These are phyloP conservation scores for Boechera stricta DNA, from an alignment of 345 rosid species.

Conservation along the genomic window DNA sequence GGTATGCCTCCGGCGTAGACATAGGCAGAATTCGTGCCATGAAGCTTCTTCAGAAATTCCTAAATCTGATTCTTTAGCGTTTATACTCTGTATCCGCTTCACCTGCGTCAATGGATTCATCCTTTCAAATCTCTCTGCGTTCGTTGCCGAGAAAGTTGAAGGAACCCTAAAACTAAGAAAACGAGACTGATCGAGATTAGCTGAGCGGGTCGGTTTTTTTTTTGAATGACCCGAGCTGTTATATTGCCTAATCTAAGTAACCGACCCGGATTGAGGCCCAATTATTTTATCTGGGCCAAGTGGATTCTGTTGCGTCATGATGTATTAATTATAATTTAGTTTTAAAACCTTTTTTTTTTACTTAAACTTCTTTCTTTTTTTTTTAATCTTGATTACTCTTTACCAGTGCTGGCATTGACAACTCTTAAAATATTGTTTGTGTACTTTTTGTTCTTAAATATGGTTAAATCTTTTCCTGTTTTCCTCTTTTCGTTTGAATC, in stretches of 20 bases:
- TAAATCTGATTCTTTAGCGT: slow-evolving; percentile 72
- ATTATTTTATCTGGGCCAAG: background rate
- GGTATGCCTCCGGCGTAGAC: slow-evolving; percentile 84
- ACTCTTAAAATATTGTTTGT: too few species aligned
- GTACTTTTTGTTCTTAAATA: too few species aligned
- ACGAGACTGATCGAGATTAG: background rate
- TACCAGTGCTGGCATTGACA: too few species aligned
- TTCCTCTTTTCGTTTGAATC: too few species aligned
- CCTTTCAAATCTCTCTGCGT: slow-evolving; percentile 14
- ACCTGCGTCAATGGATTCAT: slow-evolving; percentile 92
- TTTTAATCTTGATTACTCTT: too few species aligned
- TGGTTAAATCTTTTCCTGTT: too few species aligned
- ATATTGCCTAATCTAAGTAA: background rate
- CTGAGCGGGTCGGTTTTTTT: slow-evolving; percentile 18
- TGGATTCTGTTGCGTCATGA: too few species aligned
- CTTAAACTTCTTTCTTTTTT: too few species aligned
- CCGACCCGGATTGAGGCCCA: slow-evolving; percentile 19
- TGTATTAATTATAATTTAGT: too few species aligned
- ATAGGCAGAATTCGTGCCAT: slow-evolving; percentile 92
- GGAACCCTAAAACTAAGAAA: background rate
- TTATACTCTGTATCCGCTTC: slow-evolving; percentile 78
- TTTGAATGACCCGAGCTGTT: background rate
- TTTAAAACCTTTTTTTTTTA: too few species aligned
- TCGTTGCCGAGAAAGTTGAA: background rate
- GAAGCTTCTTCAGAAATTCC: slow-evolving; percentile 90